Evolutionary conservation across 2,329 filamentous ascomycete species (phyloP).

Genomic region (Epichloe baconii): DNA sequence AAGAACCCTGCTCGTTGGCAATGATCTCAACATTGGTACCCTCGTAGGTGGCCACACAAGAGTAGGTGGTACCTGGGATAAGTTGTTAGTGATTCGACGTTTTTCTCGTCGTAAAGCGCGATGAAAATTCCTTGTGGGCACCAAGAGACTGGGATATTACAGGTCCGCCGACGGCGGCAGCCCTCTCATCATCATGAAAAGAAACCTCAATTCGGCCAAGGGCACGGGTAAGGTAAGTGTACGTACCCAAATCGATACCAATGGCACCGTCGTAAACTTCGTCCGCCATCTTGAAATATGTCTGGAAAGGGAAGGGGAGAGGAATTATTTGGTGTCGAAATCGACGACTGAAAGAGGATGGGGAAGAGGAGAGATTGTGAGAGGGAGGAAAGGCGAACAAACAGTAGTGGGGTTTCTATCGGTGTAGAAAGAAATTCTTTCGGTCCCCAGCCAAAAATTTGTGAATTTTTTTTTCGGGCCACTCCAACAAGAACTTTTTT

Average conservation of each 20-base stretch:
- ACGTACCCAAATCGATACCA: conserved; percentile 97
- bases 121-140: background rate
- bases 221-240: background rate
- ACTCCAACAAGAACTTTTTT: conserved; percentile 14
- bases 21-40: conserved; percentile 99
- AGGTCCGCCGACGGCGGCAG: background rate
- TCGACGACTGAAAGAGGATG: conserved; percentile 12
- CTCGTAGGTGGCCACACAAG: conserved; percentile 98
- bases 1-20: conserved; percentile 99
- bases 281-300: conserved; percentile 64
- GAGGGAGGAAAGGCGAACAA: conserved; percentile 11
- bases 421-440: conserved; percentile 26
- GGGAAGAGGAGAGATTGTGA: conserved; percentile 12
- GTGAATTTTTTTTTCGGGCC: conserved; percentile 15
- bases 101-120: background rate
- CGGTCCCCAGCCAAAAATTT: conserved; percentile 17
- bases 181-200: background rate
- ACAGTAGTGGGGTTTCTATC: conserved; percentile 21
- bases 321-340: conserved; percentile 5
- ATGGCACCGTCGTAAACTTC: conserved; percentile 99
- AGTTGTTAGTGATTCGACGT: background rate
- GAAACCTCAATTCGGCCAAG: background rate
- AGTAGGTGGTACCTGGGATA: conserved; percentile 86
- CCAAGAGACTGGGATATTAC: background rate
- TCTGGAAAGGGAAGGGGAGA: conserved; percentile 14